phyloP scores from a whole-genome alignment of 2,329 filamentous ascomycete genomes.

The Aplosporella prunicola region DNA sequence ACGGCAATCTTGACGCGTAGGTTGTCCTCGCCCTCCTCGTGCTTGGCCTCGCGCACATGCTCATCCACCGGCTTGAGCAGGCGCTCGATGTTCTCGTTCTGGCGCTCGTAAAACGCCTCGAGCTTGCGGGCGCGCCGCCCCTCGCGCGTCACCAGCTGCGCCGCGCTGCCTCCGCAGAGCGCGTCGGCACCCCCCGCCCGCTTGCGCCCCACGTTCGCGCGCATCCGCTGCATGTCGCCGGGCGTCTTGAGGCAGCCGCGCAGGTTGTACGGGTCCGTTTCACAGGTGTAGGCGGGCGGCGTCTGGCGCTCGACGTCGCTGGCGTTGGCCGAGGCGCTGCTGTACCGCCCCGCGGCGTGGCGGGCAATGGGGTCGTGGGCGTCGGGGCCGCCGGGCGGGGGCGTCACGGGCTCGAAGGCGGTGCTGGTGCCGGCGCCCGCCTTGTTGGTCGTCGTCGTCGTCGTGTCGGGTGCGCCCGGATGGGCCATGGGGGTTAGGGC shows the following conservation, averaged over 20 bases:
- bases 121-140: conserved; percentile 47
- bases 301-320: conserved; percentile 39
- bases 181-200: no score
- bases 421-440: conserved; percentile 28
- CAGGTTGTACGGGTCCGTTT: conserved; percentile 75
- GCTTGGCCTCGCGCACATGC: conserved; percentile 70
- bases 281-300: conserved; percentile 49
- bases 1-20: conserved; percentile 63
- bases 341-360: conserved; percentile 22
- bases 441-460: conserved; percentile 15
- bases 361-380: conserved; percentile 27
- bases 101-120: conserved; percentile 74
- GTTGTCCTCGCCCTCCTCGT: conserved; percentile 72
- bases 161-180: no score
- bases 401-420: conserved; percentile 27
- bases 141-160: no score
- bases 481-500: conserved; percentile 17
- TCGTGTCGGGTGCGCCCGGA: conserved; percentile 15
- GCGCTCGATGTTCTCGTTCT: conserved; percentile 89
- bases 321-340: conserved; percentile 19
- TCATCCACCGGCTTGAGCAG: conserved; percentile 90
- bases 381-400: conserved; percentile 17
- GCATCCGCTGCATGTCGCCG: conserved; percentile 66
- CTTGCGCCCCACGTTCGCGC: conserved; percentile 71
- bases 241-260: conserved; percentile 67